Evolutionary conservation across 23 red algal species (phyloP), one percentile per base, ranked within the genome.

Genomic region (Gracilariopsis chorda): DNA sequence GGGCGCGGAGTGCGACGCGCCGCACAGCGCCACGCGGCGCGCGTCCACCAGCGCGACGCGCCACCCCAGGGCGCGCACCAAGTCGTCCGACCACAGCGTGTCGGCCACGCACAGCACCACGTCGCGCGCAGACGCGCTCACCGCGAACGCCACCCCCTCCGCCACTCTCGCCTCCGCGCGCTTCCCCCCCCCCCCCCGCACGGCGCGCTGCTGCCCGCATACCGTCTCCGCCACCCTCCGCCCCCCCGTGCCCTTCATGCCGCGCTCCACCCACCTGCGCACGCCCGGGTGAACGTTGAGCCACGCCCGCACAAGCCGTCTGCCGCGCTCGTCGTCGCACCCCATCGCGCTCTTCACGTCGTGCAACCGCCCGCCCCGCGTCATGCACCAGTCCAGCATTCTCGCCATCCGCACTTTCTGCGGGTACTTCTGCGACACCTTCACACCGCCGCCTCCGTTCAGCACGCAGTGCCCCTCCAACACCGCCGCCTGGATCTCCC

Each of bases 371-470:
- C 33, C 12, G 35, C 62, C 82, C 63, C 61, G 46, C 20, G 40
- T 73, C 82, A 86, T 86, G 58, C 82, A 68, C 3, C 2, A 28
- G 29, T 86, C 62, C 44, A 86, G 63, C 48, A 69, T 51, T 45
- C 16, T 86, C 6, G 60, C 47, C 82, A 68, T 68, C 1, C 16
- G 62, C 21, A 70, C 41, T 25, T 70, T 48, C 14, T 47, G 60
- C 37, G 82, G 82, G 25, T 70, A 86, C 29, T 43, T 48, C 0
- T 72, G 30, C 20, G 24, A 21, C 28, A 86, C 41, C 4, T 58
- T 86, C 25, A 53, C 20, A 13, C 13, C 49, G 19, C 57, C 60
- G 14, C 34, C 82, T 27, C 58, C 44, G 24, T 53, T 55, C 60
- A 70, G 37, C 25, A 71, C 62, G 52, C 82, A 86, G 1, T 35